These are phyloP conservation scores for Coemansia sp. DNA, from an alignment of 192 early-diverging fungal genomes.

Conservation along the genomic window DNA sequence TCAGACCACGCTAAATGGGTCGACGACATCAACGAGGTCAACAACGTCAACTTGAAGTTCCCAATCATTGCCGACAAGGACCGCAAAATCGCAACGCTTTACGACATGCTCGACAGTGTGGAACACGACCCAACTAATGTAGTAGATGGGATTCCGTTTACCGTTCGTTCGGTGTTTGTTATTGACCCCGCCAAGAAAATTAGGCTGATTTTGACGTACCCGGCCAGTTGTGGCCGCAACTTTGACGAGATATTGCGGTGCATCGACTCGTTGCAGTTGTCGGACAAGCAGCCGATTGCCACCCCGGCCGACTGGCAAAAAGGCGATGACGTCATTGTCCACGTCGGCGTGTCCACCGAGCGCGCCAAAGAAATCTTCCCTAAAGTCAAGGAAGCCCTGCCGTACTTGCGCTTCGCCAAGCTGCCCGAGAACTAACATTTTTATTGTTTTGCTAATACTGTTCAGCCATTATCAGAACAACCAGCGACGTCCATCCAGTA, in stretches of 20 bases:
- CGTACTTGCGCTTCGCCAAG: conserved; percentile 75
- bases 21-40: conserved; percentile 89
- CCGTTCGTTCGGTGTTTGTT: conserved; percentile 94
- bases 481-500: conserved; percentile 89
- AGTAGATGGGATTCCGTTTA: conserved; percentile 85
- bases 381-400: conserved; percentile 72
- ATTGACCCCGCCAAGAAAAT: conserved; percentile 91
- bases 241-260: conserved; percentile 95
- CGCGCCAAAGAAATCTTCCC: conserved; percentile 87
- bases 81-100: conserved; percentile 82
- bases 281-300: conserved; percentile 83
- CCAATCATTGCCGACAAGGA: conserved; percentile 94
- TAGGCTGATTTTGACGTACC: conserved; percentile 88
- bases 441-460: conserved; percentile 48
- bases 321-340: conserved; percentile 89
- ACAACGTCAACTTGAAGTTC: conserved; percentile 73
- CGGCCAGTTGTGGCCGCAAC: conserved; percentile 90
- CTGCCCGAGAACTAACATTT: conserved; percentile 18
- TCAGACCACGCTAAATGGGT: conserved; percentile 85
- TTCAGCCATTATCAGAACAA: conserved; percentile 84
- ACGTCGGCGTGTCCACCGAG: conserved; percentile 75
- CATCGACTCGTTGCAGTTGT: conserved; percentile 90
- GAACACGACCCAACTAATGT: conserved; percentile 89
- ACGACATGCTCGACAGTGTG: conserved; percentile 94
- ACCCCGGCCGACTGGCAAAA: conserved; percentile 94